phyloP scores from a whole-genome alignment of 2,329 filamentous ascomycete genomes.

The Sordariomycetes sp. region DNA sequence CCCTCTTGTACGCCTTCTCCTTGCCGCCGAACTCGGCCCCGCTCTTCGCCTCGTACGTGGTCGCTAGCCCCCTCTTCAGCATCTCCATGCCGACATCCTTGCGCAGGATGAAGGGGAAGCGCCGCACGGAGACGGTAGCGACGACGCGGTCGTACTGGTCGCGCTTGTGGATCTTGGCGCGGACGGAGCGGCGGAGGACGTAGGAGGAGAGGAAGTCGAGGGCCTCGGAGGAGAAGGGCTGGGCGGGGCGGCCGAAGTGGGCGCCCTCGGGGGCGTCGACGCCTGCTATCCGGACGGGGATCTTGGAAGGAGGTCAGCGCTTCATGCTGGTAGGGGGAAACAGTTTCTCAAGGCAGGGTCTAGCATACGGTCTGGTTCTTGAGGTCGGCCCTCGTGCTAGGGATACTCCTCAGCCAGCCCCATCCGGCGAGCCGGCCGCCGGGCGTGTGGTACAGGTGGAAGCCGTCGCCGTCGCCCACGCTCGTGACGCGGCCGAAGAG shows the following conservation, averaged over 20 bases:
- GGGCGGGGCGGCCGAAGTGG: slow-evolving; percentile 82
- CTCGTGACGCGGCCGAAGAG: slow-evolving; percentile 81
- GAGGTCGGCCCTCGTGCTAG: slow-evolving; percentile 55
- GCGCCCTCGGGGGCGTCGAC: slow-evolving; percentile 87
- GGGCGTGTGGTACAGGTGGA: slow-evolving; percentile 88
- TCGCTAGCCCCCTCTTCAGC: slow-evolving; percentile 75
- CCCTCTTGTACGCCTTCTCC: slow-evolving; percentile 52
- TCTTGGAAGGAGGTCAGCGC: slow-evolving; percentile 33
- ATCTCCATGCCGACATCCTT: slow-evolving; percentile 83
- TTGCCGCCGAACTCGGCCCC: slow-evolving; percentile 80
- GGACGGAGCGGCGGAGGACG: slow-evolving; percentile 61
- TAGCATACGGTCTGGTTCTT: slow-evolving; percentile 62
- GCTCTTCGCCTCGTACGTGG: slow-evolving; percentile 85
- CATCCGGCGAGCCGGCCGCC: slow-evolving; percentile 81
- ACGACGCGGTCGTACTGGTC: slow-evolving; percentile 93
- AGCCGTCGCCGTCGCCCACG: slow-evolving; percentile 94
- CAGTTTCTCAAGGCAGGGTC: slow-evolving; percentile 12
- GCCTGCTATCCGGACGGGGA: slow-evolving; percentile 81
- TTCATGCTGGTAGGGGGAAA: background rate
- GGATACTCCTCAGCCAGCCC: slow-evolving; percentile 80
- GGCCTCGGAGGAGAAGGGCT: slow-evolving; percentile 76
- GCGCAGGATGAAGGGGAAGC: slow-evolving; percentile 50
- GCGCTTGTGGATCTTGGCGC: slow-evolving; percentile 69
- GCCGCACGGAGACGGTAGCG: slow-evolving; percentile 69
- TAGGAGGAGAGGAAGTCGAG: slow-evolving; percentile 68